Conservation (phyloP, 192 early-diverging fungal species). For the Thamnidium elegans region DNA sequence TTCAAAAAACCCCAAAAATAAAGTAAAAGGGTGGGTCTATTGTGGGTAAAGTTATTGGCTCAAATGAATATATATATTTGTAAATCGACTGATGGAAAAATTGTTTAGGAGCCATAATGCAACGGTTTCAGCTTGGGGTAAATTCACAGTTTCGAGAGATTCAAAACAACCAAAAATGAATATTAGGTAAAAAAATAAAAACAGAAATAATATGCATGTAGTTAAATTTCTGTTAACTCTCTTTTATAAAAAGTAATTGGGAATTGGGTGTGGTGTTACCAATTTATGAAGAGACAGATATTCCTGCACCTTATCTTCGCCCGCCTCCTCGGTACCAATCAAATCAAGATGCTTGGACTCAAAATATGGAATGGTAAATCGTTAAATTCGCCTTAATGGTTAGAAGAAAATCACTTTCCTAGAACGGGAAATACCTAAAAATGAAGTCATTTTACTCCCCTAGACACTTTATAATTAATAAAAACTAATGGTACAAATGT, state of each 20-base stretch:
- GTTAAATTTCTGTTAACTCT: neutral
- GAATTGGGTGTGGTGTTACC: constrained; percentile 40
- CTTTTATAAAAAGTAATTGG: constrained; percentile 32
- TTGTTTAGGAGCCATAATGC: constrained; percentile 31
- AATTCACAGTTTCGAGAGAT: constrained; percentile 11
- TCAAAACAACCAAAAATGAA: constrained; percentile 25
- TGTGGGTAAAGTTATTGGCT: constrained; percentile 24
- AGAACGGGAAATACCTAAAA: too few species aligned
- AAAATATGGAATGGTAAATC: constrained; percentile 16
- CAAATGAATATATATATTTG: neutral
- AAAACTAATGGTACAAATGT: too few species aligned
- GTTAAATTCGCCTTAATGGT: too few species aligned
- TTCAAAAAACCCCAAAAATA: neutral
- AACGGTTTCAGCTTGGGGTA: constrained; percentile 34
- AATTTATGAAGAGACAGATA: constrained; percentile 13
- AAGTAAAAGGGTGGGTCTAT: constrained; percentile 32
- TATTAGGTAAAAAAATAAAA: constrained; percentile 24
- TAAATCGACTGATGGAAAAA: neutral
- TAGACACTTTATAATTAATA: too few species aligned
- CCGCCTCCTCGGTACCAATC: constrained; percentile 26
- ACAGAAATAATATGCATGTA: neutral
- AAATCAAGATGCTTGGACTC: constrained; percentile 30
- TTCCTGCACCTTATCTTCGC: constrained; percentile 26
- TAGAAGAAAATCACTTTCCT: too few species aligned
- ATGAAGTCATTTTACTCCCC: too few species aligned